Conservation (phyloP, 2,329 filamentous ascomycete genomes). For the Fusarium sterilihyphosum region DNA sequence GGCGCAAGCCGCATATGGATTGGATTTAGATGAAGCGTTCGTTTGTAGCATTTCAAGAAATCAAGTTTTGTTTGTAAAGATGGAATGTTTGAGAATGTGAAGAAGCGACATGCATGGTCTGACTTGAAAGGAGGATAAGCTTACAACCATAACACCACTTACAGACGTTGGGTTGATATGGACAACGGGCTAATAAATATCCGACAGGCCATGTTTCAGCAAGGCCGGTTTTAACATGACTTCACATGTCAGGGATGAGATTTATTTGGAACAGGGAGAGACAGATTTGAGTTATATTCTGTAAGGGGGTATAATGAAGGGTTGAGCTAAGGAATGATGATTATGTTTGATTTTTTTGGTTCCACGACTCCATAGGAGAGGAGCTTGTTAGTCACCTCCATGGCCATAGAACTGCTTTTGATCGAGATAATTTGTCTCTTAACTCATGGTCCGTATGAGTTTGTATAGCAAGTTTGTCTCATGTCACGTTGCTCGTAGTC, state of each 20-base stretch:
- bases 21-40: slow-evolving; percentile 21
- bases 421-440: background rate
- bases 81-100: background rate
- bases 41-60: slow-evolving; percentile 18
- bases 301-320: background rate
- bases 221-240: background rate
- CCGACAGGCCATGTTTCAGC: slow-evolving; percentile 14
- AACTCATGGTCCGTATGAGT: background rate
- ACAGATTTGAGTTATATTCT: background rate
- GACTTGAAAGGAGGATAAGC: slow-evolving; percentile 16
- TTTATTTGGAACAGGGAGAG: background rate
- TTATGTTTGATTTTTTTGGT: background rate
- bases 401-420: background rate
- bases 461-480: background rate
- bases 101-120: background rate
- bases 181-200: slow-evolving; percentile 29
- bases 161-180: slow-evolving; percentile 1
- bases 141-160: slow-evolving; percentile 2
- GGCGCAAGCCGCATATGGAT: background rate
- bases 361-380: background rate
- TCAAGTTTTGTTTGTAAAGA: background rate
- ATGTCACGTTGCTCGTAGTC: background rate
- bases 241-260: background rate
- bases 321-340: background rate
- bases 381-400: too few relatives aligned